A percentile compares a stretch with the other conserved stretches of the same genome.
Conservation (phyloP, 768 basidiomycete genomes). For the Hypholoma sublateritium region DNA sequence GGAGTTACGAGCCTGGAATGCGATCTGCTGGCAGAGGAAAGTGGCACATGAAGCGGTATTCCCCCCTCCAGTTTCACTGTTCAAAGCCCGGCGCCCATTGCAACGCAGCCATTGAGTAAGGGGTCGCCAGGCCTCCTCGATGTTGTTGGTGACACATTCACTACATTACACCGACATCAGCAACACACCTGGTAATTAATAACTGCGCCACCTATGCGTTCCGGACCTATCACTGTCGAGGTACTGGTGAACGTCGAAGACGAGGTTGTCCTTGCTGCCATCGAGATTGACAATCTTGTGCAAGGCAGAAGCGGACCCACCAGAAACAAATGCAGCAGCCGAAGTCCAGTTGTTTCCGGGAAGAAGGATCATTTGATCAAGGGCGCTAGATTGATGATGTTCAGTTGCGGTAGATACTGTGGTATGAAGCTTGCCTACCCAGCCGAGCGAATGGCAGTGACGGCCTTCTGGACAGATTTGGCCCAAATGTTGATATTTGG, state of each 20-base stretch:
- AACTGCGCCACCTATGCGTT: conserved; percentile 19
- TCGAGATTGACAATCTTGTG: conserved; percentile 44
- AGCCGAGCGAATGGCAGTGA: conserved; percentile 59
- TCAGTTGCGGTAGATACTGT: background rate
- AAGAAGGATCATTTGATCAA: conserved; percentile 53
- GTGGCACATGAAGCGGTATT: conserved; percentile 45
- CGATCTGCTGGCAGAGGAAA: conserved; percentile 45
- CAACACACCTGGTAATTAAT: background rate
- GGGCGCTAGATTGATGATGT: conserved; percentile 35
- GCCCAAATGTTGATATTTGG: conserved; percentile 51
- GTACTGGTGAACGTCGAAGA: conserved; percentile 68
- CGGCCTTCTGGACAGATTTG: conserved; percentile 52
- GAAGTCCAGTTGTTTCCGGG: conserved; percentile 60
- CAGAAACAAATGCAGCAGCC: conserved; percentile 49
- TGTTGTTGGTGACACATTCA: conserved; percentile 57
- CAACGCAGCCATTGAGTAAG: conserved; percentile 49
- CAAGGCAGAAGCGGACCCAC: conserved; percentile 50
- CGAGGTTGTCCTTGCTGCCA: conserved; percentile 41
- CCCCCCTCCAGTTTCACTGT: conserved; percentile 63
- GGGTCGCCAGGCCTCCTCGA: conserved; percentile 42
- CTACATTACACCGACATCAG: background rate
- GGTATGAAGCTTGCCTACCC: conserved; percentile 29
- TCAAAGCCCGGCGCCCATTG: conserved; percentile 53
- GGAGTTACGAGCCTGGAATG: conserved; percentile 44
- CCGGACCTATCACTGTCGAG: conserved; percentile 52